Evolutionary conservation across 73 alveolate genomes (phyloP), one percentile per base, ranked within the genome.

Genomic region (Paramecium tetraurelia): DNA sequence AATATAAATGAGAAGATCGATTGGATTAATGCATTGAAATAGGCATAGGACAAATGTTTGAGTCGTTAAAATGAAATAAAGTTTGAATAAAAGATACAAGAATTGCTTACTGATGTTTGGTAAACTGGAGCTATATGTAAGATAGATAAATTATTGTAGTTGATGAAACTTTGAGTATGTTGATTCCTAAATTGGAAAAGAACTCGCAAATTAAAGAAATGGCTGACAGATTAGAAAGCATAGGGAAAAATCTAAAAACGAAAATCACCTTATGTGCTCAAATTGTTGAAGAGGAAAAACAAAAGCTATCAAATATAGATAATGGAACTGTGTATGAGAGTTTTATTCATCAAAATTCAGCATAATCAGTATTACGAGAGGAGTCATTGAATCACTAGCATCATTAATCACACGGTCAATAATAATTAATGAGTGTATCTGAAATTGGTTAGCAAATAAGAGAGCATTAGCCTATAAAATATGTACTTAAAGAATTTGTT

Each of bases 11-110:
- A 69, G 11, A 89, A 71, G 36, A 72, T 89, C 7, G 84, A 89
- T 18, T 89, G 94, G 94, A 43, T 44, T 12, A 89, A 89, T 71
- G 94, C 92, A 7, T 29, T 89, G 20, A 89, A 89, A 53, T 41
- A 22, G 29, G 94, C 94, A 71, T 40, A 89, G 18, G 76, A 70
- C 27, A 71, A 43, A 33, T 59, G 76, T 24, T 89, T 70, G 41
- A 41, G 41, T 27, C 20, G 41, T 18, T 14, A 40, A 27, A 48
- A 12, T 80, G 46, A 40, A 80, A 48, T 80, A 20, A 18, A 44
- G n/a, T 46, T 43, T 80, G 70, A 41, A 22, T 22, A 80, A 12
- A 80, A 48, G 57, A 80, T 80, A 31, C 57, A 80, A 27, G 75
- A 80, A 44, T 24, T 46, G 35, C 16, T 80, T 4, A 46, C 50